A percentile compares a stretch with the other conserved stretches of the same genome.
Evolutionary conservation across 257 asterid genomes (phyloP).

Genomic region (Nicotiana otophora): DNA sequence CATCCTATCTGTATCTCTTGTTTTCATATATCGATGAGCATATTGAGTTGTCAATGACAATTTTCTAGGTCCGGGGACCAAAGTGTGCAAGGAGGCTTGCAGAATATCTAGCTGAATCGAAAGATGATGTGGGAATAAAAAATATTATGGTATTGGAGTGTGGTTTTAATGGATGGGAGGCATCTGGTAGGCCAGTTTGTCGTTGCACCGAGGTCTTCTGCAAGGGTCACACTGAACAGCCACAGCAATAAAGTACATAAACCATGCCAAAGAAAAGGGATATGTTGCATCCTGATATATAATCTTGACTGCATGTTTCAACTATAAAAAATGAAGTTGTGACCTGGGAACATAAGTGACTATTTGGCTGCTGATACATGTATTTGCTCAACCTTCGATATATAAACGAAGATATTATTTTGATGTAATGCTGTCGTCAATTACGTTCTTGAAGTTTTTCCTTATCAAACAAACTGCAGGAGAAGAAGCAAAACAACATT

Average conservation of each 20-base stretch:
- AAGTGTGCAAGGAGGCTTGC: slow-evolving; percentile 79
- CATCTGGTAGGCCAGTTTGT: slow-evolving; percentile 83
- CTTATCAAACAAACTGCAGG: background rate
- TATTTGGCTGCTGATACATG: background rate
- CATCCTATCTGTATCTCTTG: background rate
- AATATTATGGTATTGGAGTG: slow-evolving; percentile 76
- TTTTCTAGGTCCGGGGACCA: slow-evolving; percentile 87
- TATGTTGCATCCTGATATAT: background rate
- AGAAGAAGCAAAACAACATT: background rate
- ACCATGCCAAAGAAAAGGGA: background rate
- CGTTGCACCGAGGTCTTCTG: slow-evolving; percentile 72
- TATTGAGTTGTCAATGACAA: slow-evolving; percentile 4
- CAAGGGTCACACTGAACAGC: slow-evolving; percentile 44
- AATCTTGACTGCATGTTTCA: background rate
- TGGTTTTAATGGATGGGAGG: slow-evolving; percentile 92
- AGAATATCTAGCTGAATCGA: slow-evolving; percentile 53
- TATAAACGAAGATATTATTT: too few species aligned
- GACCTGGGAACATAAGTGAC: background rate
- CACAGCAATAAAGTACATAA: background rate
- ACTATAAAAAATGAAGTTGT: background rate
- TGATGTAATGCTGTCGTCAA: too few species aligned
- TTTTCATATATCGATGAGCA: background rate
- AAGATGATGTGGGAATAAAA: slow-evolving; percentile 47
- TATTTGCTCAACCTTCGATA: background rate
- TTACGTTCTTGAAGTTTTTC: background rate